Conservation (phyloP, 129 eudicot species). For the Pseudognaphalium luteoalbum region DNA sequence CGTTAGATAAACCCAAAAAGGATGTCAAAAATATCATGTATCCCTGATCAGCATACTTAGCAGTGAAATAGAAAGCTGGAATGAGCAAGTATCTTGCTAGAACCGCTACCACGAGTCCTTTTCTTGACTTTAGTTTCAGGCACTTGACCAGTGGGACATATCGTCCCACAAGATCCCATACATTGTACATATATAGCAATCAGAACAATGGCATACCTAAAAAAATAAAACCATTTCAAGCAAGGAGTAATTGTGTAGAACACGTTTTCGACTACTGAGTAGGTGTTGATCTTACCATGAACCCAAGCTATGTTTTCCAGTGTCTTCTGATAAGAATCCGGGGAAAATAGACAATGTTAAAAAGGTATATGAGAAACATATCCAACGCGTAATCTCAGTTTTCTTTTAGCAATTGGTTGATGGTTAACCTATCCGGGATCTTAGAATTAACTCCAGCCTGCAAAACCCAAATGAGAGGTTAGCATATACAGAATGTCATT, state of each 20-base stretch:
- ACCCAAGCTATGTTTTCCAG: constrained; percentile 44
- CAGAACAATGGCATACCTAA: constrained; percentile 43
- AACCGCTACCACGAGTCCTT: constrained; percentile 32
- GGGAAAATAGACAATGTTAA: constrained; percentile 46
- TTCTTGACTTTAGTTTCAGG: constrained; percentile 41
- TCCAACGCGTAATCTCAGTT: constrained; percentile 42
- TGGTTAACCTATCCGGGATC: constrained; percentile 34
- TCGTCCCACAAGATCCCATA: constrained; percentile 50
- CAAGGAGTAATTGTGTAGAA: not conserved
- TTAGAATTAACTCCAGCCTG: constrained; percentile 37
- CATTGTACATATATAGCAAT: constrained; percentile 44
- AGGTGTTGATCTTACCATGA: constrained; percentile 30
- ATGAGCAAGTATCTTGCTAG: constrained; percentile 41
- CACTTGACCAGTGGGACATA: constrained; percentile 29
- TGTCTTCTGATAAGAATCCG: constrained; percentile 50
- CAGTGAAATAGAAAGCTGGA: constrained; percentile 49
- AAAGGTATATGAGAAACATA: constrained; percentile 39
- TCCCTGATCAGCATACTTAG: constrained; percentile 48
- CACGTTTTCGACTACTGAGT: not conserved
- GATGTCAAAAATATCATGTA: constrained; percentile 52
- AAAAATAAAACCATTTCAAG: not conserved
- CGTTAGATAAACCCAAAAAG: constrained; percentile 44
- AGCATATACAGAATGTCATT: not conserved
- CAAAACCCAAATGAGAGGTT: constrained; percentile 7
- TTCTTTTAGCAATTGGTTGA: constrained; percentile 30